A percentile compares a stretch with the other conserved stretches of the same genome.
phyloP scores from a whole-genome alignment of 2,329 filamentous ascomycete species.

The Penicillium verrucosum region DNA sequence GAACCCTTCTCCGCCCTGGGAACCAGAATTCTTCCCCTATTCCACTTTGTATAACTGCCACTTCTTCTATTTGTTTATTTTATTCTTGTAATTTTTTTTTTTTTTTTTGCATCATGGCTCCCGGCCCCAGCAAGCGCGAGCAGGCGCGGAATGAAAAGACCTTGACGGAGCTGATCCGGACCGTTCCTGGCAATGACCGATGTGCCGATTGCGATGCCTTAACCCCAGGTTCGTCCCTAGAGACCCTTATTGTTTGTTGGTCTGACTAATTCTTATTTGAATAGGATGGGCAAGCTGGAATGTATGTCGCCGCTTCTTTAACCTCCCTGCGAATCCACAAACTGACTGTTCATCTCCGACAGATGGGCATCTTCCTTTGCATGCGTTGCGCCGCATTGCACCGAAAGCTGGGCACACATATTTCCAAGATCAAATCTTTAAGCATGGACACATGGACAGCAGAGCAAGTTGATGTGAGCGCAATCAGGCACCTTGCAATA shows the following conservation, averaged over 20 bases:
- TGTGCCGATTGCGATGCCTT: constrained; percentile 90
- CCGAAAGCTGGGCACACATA: constrained; percentile 93
- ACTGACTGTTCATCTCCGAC: constrained; percentile 17
- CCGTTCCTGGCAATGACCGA: constrained; percentile 79
- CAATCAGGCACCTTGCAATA: not conserved
- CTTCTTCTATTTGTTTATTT: constrained; percentile 10
- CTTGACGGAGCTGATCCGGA: constrained; percentile 83
- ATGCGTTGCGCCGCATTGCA: constrained; percentile 96
- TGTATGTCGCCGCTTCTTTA: constrained; percentile 53
- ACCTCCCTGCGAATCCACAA: constrained; percentile 1
- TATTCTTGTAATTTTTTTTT: constrained; percentile 22
- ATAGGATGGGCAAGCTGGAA: constrained; percentile 95
- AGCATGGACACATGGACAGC: constrained; percentile 98
- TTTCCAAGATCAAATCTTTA: constrained; percentile 97
- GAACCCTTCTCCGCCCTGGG: constrained; percentile 9
- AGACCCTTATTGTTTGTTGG: constrained; percentile 5
- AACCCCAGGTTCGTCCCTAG: constrained; percentile 72
- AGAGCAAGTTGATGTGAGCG: constrained; percentile 88
- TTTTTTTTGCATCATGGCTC: constrained; percentile 58
- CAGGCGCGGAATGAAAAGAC: constrained; percentile 94
- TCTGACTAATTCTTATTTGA: constrained; percentile 11
- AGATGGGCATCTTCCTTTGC: constrained; percentile 94
- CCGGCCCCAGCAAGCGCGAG: constrained; percentile 85
- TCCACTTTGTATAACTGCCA: constrained; percentile 12
- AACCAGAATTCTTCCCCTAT: constrained; percentile 13